These are phyloP conservation scores for Mortierella antarctica DNA, from an alignment of 192 early-diverging fungal genomes.

Conservation along the genomic window DNA sequence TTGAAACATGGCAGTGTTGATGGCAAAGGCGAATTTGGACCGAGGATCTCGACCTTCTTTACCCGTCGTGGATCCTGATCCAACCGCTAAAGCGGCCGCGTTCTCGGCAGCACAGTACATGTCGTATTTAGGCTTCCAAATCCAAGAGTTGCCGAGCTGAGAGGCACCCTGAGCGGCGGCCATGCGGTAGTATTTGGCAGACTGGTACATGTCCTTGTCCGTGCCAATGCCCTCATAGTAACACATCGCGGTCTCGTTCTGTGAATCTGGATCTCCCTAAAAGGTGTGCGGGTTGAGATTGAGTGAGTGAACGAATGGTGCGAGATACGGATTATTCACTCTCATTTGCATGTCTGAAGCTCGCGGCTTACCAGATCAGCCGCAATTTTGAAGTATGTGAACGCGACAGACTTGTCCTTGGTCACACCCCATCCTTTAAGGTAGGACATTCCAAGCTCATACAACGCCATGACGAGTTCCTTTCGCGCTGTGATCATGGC, in stretches of 20 bases:
- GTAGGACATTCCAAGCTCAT: conserved; percentile 80
- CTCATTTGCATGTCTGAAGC: neutral
- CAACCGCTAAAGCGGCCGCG: neutral
- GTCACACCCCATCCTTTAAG: conserved; percentile 83
- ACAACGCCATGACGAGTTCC: conserved; percentile 84
- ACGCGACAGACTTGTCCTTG: conserved; percentile 79
- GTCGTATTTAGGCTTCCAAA: conserved; percentile 85
- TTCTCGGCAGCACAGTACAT: conserved; percentile 46
- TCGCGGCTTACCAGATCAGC: conserved; percentile 65
- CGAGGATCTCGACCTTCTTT: neutral
- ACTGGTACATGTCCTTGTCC: conserved; percentile 76
- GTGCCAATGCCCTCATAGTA: conserved; percentile 81
- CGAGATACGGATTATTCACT: too few species aligned
- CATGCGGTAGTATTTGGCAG: conserved; percentile 83
- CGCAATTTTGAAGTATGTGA: conserved; percentile 86
- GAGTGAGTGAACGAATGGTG: neutral
- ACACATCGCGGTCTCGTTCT: conserved; percentile 77
- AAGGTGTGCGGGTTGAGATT: neutral
- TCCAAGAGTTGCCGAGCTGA: conserved; percentile 87
- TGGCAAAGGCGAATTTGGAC: conserved; percentile 12
- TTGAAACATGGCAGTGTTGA: conserved; percentile 8
- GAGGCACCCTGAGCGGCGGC: conserved; percentile 78
- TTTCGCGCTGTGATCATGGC: conserved; percentile 60
- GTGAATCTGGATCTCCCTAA: conserved; percentile 78
- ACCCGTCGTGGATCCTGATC: neutral